Evolutionary conservation across 306 rosid genomes (phyloP).

Genomic region (Abrus pulchellus): DNA sequence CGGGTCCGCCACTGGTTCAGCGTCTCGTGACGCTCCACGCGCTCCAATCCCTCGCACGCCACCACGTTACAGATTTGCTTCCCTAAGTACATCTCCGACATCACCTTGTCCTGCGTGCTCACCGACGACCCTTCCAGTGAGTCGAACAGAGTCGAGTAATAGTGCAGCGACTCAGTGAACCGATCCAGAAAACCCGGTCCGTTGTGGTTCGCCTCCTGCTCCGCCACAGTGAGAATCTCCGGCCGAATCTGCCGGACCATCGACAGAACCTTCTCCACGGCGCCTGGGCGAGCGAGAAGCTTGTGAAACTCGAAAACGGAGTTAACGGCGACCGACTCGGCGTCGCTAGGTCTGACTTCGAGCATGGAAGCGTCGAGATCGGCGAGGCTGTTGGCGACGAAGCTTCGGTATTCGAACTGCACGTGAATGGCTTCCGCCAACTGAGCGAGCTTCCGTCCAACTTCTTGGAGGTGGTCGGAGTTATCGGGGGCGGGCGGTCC

Average conservation of each 20-base stretch:
- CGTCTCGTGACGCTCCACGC: slow-evolving; percentile 89
- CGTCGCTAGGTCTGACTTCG: slow-evolving; percentile 71
- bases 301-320: slow-evolving; percentile 89
- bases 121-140: slow-evolving; percentile 85
- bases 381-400: slow-evolving; percentile 82
- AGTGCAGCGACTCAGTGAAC: slow-evolving; percentile 90
- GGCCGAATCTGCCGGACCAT: slow-evolving; percentile 79
- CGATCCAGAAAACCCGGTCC: slow-evolving; percentile 76
- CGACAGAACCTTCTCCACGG: slow-evolving; percentile 79
- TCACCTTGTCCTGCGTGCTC: slow-evolving; percentile 64
- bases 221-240: slow-evolving; percentile 86
- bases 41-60: slow-evolving; percentile 85
- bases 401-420: slow-evolving; percentile 83
- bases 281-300: slow-evolving; percentile 80
- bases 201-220: slow-evolving; percentile 90
- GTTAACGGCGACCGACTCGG: slow-evolving; percentile 87
- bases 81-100: slow-evolving; percentile 91
- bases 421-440: slow-evolving; percentile 78
- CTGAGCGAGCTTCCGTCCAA: slow-evolving; percentile 94
- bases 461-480: slow-evolving; percentile 86
- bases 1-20: slow-evolving; percentile 79
- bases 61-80: slow-evolving; percentile 92
- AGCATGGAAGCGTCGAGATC: slow-evolving; percentile 95
- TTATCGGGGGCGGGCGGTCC: slow-evolving; percentile 89
- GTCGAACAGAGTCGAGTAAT: slow-evolving; percentile 93